Evolutionary conservation across 2,329 filamentous ascomycete genomes (phyloP).

Genomic region (Verticillium dahliae): DNA sequence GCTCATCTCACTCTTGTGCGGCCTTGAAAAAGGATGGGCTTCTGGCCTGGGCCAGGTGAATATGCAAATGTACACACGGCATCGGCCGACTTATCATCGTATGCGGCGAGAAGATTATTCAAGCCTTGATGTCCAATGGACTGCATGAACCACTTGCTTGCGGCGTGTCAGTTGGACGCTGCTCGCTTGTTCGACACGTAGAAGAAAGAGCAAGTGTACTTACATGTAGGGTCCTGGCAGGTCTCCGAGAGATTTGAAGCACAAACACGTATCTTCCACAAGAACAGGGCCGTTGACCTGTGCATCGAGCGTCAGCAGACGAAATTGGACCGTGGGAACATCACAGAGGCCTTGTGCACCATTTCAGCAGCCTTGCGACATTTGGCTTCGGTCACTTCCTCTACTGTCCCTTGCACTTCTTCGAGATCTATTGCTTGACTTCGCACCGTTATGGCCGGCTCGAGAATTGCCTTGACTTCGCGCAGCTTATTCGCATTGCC

Average conservation of each 20-base stretch:
- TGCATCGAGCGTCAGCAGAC: constrained; percentile 2
- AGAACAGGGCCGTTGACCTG: constrained; percentile 82
- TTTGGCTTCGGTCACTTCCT: constrained; percentile 88
- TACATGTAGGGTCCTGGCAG: constrained; percentile 96
- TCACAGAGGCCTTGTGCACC: constrained; percentile 37
- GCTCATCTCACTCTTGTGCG: constrained; percentile 67
- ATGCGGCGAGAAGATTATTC: constrained; percentile 83
- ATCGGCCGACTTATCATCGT: constrained; percentile 84
- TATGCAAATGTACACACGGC: constrained; percentile 96
- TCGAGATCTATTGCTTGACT: constrained; percentile 73
- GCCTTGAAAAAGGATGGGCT: constrained; percentile 87
- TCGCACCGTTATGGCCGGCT: constrained; percentile 63
- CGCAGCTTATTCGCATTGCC: constrained; percentile 90
- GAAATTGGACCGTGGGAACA: neutral
- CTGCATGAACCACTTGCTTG: constrained; percentile 89
- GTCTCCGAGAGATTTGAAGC: constrained; percentile 85
- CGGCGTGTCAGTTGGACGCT: neutral
- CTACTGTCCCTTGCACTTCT: constrained; percentile 87
- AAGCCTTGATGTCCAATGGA: constrained; percentile 76
- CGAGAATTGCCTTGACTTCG: constrained; percentile 84
- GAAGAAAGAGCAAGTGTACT: neutral
- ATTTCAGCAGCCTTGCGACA: constrained; percentile 72
- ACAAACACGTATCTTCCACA: constrained; percentile 92
- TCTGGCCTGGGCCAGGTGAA: constrained; percentile 74
- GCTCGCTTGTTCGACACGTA: too few species aligned